These are phyloP conservation scores for Diutina siamensis DNA, from an alignment of 1,139 yeast species.

Conservation along the genomic window DNA sequence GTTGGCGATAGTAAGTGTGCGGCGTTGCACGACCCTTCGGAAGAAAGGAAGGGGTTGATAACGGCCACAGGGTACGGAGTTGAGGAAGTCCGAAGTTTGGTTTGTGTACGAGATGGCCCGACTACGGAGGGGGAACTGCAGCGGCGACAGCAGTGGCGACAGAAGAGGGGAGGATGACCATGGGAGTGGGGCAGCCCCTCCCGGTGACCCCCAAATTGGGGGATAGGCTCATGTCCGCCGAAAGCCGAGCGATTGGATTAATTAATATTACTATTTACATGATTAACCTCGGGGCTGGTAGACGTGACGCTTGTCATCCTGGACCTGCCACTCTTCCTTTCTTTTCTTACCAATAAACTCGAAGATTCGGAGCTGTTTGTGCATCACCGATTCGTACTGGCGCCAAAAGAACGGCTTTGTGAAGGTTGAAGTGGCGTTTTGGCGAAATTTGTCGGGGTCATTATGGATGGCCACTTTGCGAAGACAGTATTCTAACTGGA, in stretches of 20 bases:
- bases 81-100: too few species aligned
- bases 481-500: neutral
- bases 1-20: neutral
- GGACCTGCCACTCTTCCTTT: neutral
- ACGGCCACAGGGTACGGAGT: too few species aligned
- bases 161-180: neutral
- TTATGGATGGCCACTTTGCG: neutral
- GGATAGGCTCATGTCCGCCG: too few species aligned
- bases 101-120: too few species aligned
- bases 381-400: neutral
- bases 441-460: neutral
- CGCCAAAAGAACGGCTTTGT: conserved; percentile 4
- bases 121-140: too few species aligned
- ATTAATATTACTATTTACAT: too few species aligned
- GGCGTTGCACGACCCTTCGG: neutral
- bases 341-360: neutral
- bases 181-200: neutral
- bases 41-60: neutral
- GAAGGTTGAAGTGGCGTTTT: neutral
- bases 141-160: too few species aligned
- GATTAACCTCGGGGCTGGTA: neutral
- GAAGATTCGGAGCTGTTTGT: neutral
- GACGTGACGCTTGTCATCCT: neutral
- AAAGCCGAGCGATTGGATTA: too few species aligned
- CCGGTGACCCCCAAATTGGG: neutral